Evolutionary conservation across 768 basidiomycete genomes (phyloP).

Genomic region (Neoboletus subvelutipes): DNA sequence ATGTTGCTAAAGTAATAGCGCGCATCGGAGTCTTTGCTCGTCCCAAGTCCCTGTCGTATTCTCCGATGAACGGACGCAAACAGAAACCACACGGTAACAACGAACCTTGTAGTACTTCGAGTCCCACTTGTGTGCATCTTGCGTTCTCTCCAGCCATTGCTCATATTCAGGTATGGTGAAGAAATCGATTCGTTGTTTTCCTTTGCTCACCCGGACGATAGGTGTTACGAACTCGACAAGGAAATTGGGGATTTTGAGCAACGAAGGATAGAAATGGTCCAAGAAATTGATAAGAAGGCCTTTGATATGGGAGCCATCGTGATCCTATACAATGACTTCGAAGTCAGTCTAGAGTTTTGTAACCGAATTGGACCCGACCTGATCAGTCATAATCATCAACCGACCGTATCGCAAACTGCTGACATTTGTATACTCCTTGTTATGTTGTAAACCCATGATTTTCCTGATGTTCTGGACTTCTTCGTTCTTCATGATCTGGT

Average conservation of each 20-base stretch:
- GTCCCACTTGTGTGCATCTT: slow-evolving; percentile 77
- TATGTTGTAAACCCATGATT: slow-evolving; percentile 95
- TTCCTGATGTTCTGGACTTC: slow-evolving; percentile 98
- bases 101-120: slow-evolving; percentile 96
- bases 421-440: slow-evolving; percentile 77
- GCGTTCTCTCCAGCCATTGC: slow-evolving; percentile 80
- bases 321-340: slow-evolving; percentile 62
- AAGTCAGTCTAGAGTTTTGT: neutral
- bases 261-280: slow-evolving; percentile 94
- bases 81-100: neutral
- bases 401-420: slow-evolving; percentile 83
- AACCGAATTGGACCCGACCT: slow-evolving; percentile 49
- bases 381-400: slow-evolving; percentile 99
- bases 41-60: slow-evolving; percentile 81
- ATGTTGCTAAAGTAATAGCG: slow-evolving; percentile 92
- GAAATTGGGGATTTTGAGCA: slow-evolving; percentile 88
- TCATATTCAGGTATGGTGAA: slow-evolving; percentile 98
- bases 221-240: slow-evolving; percentile 98
- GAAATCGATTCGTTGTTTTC: slow-evolving; percentile 78
- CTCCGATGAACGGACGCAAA: slow-evolving; percentile 1
- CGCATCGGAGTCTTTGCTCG: slow-evolving; percentile 85
- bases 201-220: slow-evolving; percentile 90
- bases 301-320: slow-evolving; percentile 99
- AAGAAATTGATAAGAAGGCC: slow-evolving; percentile 98
- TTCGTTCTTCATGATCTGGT: slow-evolving; percentile 97